phyloP scores from a whole-genome alignment of 495 filamentous ascomycete genomes.

The Elasticomyces elasticus region DNA sequence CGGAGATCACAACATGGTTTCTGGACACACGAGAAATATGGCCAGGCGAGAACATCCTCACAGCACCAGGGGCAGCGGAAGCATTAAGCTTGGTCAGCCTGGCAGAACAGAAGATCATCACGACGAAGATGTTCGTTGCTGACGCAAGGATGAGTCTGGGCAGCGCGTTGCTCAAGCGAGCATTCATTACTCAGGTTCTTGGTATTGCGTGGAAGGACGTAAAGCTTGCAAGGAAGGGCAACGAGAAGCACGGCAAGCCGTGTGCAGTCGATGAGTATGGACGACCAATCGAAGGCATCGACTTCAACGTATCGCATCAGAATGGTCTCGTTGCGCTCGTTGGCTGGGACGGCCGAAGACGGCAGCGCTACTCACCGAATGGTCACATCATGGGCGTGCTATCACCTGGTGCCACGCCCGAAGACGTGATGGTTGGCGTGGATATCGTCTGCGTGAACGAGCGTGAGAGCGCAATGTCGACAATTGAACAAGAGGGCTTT shows the following conservation, averaged over 20 bases:
- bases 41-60: conserved; percentile 29
- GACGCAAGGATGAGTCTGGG: conserved; percentile 63
- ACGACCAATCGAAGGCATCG: conserved; percentile 34
- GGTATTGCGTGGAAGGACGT: conserved; percentile 57
- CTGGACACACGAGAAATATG: conserved; percentile 33
- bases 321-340: conserved; percentile 62
- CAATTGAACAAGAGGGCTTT: conserved; percentile 43
- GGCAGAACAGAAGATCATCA: conserved; percentile 41
- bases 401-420: not conserved
- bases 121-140: conserved; percentile 48
- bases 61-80: conserved; percentile 35
- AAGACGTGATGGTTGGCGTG: conserved; percentile 42
- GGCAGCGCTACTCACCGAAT: conserved; percentile 27
- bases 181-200: conserved; percentile 54
- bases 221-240: conserved; percentile 46
- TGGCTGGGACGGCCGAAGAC: conserved; percentile 29
- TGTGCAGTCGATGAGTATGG: conserved; percentile 34
- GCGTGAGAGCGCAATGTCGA: conserved; percentile 46
- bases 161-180: conserved; percentile 71
- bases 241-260: conserved; percentile 53
- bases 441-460: conserved; percentile 72
- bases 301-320: conserved; percentile 88
- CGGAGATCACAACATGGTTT: conserved; percentile 31
- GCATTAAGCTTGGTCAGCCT: conserved; percentile 48
- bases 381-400: conserved; percentile 16